Conservation (phyloP, 2,329 filamentous ascomycete genomes). For the Colletotrichum chrysophilum region DNA sequence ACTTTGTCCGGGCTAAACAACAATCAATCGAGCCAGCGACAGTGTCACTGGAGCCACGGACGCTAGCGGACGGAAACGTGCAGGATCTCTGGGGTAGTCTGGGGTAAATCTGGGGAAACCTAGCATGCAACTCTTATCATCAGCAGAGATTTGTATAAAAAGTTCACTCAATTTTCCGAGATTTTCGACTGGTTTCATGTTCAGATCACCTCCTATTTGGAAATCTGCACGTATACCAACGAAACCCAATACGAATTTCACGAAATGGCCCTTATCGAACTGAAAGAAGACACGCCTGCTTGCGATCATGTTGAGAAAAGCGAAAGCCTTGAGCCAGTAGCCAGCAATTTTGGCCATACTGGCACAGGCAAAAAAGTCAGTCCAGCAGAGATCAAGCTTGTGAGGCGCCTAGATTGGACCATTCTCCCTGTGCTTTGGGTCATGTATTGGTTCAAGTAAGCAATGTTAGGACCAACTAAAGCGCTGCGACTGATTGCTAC, state of each 20-base stretch:
- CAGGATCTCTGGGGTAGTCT: background rate
- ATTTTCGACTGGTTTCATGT: background rate
- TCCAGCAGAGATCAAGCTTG: slow-evolving; percentile 40
- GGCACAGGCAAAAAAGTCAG: slow-evolving; percentile 41
- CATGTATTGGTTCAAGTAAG: slow-evolving; percentile 29
- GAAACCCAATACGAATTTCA: background rate
- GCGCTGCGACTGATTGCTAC: background rate
- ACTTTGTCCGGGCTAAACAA: background rate
- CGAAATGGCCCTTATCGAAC: background rate
- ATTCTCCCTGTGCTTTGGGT: slow-evolving; percentile 37
- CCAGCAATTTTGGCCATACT: slow-evolving; percentile 33
- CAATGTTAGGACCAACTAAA: background rate
- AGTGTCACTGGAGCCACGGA: background rate
- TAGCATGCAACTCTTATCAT: background rate
- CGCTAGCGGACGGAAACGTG: background rate
- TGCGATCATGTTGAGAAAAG: background rate
- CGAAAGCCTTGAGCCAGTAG: background rate
- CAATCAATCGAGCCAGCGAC: background rate
- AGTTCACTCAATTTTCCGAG: background rate
- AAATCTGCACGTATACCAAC: background rate
- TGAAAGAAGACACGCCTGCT: background rate
- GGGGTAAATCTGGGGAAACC: background rate
- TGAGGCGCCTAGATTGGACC: slow-evolving; percentile 39
- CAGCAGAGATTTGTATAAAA: background rate
- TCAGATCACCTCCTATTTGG: background rate